A percentile compares a stretch with the other conserved stretches of the same genome.
phyloP scores from a whole-genome alignment of 1,284 basidiomycete species.

The Sporisorium exsertum region DNA sequence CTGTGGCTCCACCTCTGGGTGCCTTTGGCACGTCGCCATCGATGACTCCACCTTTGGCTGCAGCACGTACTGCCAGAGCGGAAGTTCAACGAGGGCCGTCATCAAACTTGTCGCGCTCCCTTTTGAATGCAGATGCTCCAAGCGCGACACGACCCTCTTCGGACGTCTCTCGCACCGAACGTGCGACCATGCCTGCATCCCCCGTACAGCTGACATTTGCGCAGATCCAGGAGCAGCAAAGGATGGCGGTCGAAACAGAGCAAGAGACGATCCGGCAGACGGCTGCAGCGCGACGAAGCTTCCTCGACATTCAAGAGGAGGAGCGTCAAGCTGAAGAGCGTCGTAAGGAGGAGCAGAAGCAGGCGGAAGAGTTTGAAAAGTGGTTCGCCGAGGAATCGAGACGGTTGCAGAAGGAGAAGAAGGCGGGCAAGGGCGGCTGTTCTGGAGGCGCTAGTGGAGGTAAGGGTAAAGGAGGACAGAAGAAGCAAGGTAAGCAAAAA shows the following conservation, averaged over 20 bases:
- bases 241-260: conserved; percentile 32
- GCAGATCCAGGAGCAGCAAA: conserved; percentile 65
- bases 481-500: conserved; percentile 26
- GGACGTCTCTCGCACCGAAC: conserved; percentile 7
- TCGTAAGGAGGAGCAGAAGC: conserved; percentile 50
- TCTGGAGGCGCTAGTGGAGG: conserved; percentile 5
- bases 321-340: conserved; percentile 56
- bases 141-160: conserved; percentile 12
- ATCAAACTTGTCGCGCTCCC: conserved; percentile 24
- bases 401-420: conserved; percentile 53
- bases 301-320: conserved; percentile 63
- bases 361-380: conserved; percentile 63
- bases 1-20: conserved; percentile 14
- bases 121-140: conserved; percentile 7
- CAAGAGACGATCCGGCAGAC: conserved; percentile 41
- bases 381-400: conserved; percentile 68
- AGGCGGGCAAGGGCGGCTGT: conserved; percentile 11
- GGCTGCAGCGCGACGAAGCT: conserved; percentile 46
- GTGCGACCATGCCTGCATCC: conserved; percentile 16
- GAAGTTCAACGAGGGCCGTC: conserved; percentile 25
- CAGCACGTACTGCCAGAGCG: conserved; percentile 1
- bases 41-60: conserved; percentile 1
- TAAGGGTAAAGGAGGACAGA: conserved; percentile 26
- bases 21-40: conserved; percentile 31
- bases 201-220: conserved; percentile 53